phyloP scores from a whole-genome alignment of 768 basidiomycete species.

The Tulasnella sp. region DNA sequence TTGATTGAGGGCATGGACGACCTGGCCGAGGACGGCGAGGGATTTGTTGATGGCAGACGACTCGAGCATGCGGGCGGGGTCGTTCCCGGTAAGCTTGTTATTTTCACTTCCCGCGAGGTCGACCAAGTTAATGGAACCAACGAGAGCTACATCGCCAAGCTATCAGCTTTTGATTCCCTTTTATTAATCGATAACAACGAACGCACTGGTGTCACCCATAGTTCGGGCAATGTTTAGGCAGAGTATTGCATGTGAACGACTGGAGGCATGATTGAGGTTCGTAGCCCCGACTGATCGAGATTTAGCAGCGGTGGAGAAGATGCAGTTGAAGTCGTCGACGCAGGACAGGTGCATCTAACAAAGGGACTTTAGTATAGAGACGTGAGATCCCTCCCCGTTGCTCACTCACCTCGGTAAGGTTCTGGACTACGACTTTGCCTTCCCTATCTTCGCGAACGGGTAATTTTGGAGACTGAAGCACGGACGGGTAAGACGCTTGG shows the following conservation, averaged over 20 bases:
- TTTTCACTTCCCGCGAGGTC: conserved; percentile 89
- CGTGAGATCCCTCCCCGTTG: neutral
- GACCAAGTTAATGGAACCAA: conserved; percentile 74
- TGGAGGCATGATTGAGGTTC: conserved; percentile 71
- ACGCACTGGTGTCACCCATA: conserved; percentile 17
- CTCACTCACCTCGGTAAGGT: conserved; percentile 26
- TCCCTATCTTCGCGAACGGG: conserved; percentile 42
- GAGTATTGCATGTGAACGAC: conserved; percentile 80
- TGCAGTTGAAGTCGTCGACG: conserved; percentile 35
- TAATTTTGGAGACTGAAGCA: conserved; percentile 41
- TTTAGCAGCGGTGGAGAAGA: conserved; percentile 29
- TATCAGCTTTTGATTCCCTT: conserved; percentile 6
- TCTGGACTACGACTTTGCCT: conserved; percentile 46
- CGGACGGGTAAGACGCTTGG: neutral
- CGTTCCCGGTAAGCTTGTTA: conserved; percentile 82
- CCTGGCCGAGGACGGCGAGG: conserved; percentile 74
- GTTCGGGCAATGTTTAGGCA: conserved; percentile 56
- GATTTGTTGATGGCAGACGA: conserved; percentile 85
- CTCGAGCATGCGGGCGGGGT: conserved; percentile 78
- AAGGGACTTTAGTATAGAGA: neutral
- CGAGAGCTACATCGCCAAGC: conserved; percentile 35
- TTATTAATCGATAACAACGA: neutral
- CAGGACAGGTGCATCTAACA: conserved; percentile 25
- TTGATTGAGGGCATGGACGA: conserved; percentile 63
- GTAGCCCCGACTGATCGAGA: conserved; percentile 80